Evolutionary conservation across 2,329 filamentous ascomycete species (phyloP).

Genomic region (Tothia fuscella): DNA sequence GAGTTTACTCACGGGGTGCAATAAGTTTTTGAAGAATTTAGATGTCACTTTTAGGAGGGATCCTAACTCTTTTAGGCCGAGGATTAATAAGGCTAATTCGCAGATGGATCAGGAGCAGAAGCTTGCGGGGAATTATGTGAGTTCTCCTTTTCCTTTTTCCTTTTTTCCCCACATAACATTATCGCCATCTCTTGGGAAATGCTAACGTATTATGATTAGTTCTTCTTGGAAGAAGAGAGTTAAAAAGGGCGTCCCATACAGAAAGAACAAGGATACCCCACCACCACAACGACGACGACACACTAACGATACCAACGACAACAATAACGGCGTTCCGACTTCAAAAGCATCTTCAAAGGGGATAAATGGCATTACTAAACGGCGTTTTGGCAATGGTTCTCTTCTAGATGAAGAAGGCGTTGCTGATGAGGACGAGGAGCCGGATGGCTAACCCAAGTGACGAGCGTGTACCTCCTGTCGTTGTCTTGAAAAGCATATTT

Average conservation of each 20-base stretch:
- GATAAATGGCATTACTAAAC: neutral
- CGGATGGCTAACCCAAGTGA: conserved; percentile 2
- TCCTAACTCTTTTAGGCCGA: conserved; percentile 86
- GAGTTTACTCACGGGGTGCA: conserved; percentile 89
- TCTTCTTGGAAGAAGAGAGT: conserved; percentile 86
- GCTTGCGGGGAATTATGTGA: conserved; percentile 76
- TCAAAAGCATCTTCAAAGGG: neutral
- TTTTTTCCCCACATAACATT: conserved; percentile 2
- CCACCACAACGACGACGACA: neutral
- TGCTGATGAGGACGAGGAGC: neutral
- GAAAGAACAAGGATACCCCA: conserved; percentile 6
- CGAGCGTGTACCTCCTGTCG: conserved; percentile 6
- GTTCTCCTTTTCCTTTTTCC: conserved; percentile 23
- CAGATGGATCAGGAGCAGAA: conserved; percentile 99
- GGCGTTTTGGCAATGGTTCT: neutral
- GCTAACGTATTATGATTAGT: no score
- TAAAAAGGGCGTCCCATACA: conserved; percentile 19
- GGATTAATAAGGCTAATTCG: conserved; percentile 95
- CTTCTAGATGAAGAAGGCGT: conserved; percentile 2
- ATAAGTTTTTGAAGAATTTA: conserved; percentile 89
- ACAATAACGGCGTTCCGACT: conserved; percentile 1
- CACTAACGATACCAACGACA: conserved; percentile 4
- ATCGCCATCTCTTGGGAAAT: no score
- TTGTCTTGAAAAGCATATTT: no score
- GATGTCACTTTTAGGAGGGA: conserved; percentile 98